These are phyloP conservation scores for Alnus glutinosa DNA, from an alignment of 306 rosid species.

Conservation along the genomic window DNA sequence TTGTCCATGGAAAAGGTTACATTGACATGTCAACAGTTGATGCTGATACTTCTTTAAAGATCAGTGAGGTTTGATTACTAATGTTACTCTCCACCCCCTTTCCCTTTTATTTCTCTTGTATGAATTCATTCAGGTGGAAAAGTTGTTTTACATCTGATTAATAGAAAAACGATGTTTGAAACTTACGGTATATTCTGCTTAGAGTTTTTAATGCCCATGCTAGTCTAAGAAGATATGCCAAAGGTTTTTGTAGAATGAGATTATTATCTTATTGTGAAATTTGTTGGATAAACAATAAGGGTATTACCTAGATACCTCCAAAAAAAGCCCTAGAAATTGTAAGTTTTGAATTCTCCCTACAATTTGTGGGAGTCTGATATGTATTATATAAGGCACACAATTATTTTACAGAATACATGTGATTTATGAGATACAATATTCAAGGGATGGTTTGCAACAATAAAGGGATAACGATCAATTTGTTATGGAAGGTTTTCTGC, in stretches of 20 bases:
- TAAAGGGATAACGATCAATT: background rate
- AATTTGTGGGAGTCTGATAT: no score
- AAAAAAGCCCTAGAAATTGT: no score
- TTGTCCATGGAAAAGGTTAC: conserved; percentile 59
- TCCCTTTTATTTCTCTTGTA: conserved; percentile 6
- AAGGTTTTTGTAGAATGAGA: background rate
- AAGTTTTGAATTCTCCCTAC: no score
- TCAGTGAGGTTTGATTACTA: conserved; percentile 62
- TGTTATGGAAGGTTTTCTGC: background rate
- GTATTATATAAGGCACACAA: background rate
- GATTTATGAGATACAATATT: background rate
- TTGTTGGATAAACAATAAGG: no score
- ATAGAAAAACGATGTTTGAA: conserved; percentile 1
- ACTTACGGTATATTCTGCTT: conserved; percentile 1
- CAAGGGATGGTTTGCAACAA: background rate
- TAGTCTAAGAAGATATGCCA: background rate
- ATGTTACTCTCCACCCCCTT: background rate
- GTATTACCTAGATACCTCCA: no score
- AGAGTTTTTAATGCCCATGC: conserved; percentile 11
- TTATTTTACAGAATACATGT: background rate
- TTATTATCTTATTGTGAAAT: no score
- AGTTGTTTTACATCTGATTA: conserved; percentile 12
- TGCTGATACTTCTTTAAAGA: conserved; percentile 65
- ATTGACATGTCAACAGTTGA: conserved; percentile 86
- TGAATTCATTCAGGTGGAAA: background rate